Percentiles rank a stretch among this genome's conserved stretches.
These are phyloP conservation scores for Avena insularis DNA, from an alignment of 176 grass and related monocot species.

Conservation along the genomic window DNA sequence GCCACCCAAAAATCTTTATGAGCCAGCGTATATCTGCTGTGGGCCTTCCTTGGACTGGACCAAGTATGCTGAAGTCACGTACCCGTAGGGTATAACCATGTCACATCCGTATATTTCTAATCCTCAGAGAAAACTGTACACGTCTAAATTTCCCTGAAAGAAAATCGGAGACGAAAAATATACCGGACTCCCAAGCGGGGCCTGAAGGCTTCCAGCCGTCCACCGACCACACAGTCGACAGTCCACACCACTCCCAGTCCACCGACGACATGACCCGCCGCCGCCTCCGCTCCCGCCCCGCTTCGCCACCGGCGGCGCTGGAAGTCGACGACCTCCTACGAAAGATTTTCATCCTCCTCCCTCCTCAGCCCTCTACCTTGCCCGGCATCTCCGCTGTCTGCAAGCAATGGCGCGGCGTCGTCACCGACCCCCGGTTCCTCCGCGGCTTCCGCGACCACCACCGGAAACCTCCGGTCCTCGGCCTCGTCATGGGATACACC, in stretches of 20 bases:
- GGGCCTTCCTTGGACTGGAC: no score
- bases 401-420: conserved; percentile 11
- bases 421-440: background rate
- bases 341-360: conserved; percentile 17
- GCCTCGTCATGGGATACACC: background rate
- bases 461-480: conserved; percentile 8
- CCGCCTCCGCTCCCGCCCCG: background rate
- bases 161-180: no score
- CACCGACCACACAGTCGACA: no score
- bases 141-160: no score
- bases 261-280: background rate
- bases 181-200: no score
- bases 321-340: conserved; percentile 14
- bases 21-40: no score
- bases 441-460: conserved; percentile 23
- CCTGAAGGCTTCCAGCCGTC: no score
- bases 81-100: no score
- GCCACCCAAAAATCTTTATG: no score
- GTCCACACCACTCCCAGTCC: background rate
- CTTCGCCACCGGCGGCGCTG: background rate
- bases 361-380: background rate
- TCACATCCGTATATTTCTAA: no score
- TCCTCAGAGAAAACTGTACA: no score
- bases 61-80: no score
- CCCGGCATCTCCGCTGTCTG: conserved; percentile 5